These are phyloP conservation scores for Tagetes erecta DNA, from an alignment of 129 eudicot species.

Conservation along the genomic window DNA sequence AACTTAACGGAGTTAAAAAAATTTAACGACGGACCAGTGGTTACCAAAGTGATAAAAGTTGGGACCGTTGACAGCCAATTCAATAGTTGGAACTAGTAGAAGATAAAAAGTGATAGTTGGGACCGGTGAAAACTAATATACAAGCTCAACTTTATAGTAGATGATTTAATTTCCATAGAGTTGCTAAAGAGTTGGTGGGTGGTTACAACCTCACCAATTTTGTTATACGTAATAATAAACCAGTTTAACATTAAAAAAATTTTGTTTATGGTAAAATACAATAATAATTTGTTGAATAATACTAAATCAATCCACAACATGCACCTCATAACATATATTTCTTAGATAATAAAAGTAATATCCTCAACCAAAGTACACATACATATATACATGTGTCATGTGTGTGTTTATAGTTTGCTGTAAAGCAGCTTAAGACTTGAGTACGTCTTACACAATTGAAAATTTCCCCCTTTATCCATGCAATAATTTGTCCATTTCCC, in stretches of 20 bases:
- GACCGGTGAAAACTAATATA: no score
- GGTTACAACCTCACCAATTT: constrained; percentile 37
- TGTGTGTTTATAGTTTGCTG: neutral
- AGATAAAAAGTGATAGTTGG: no score
- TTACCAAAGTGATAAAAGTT: no score
- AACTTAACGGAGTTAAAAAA: no score
- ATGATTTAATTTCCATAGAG: constrained; percentile 11
- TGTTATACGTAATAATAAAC: constrained; percentile 13
- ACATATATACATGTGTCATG: neutral
- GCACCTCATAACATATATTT: neutral
- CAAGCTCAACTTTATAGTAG: no score
- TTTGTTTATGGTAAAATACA: neutral
- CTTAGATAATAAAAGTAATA: no score
- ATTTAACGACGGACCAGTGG: no score
- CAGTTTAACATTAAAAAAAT: neutral
- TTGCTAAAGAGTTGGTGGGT: constrained; percentile 40
- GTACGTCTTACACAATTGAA: constrained; percentile 19
- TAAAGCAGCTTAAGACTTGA: constrained; percentile 8
- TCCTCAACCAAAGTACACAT: neutral
- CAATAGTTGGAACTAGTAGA: no score
- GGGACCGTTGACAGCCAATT: no score
- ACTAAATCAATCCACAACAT: neutral
- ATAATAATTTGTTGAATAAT: neutral
- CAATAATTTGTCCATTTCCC: constrained; percentile 28
- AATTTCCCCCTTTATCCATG: constrained; percentile 27